phyloP scores from a whole-genome alignment of 1,284 basidiomycete genomes.

The Tylopilus orsonianus region DNA sequence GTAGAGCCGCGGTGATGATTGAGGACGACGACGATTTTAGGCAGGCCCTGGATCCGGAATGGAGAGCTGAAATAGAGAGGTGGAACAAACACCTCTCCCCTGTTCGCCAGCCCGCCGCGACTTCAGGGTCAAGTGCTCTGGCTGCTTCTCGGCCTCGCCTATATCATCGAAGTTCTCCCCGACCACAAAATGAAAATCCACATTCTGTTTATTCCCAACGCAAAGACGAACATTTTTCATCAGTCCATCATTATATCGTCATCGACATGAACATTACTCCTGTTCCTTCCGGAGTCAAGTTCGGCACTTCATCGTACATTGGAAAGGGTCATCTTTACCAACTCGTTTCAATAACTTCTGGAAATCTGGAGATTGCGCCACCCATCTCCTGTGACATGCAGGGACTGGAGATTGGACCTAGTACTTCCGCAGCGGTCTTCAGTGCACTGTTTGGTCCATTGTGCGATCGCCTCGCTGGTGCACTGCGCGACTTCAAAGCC shows the following conservation, averaged over 20 bases:
- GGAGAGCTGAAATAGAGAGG: constrained; percentile 35
- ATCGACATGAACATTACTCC: constrained; percentile 50
- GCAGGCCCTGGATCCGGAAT: constrained; percentile 43
- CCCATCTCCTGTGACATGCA: constrained; percentile 35
- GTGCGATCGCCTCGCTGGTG: constrained; percentile 42
- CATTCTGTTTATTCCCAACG: constrained; percentile 19
- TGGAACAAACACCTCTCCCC: constrained; percentile 29
- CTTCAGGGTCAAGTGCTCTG: not conserved
- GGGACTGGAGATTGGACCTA: constrained; percentile 42
- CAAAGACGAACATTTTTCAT: constrained; percentile 4
- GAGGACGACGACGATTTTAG: constrained; percentile 45
- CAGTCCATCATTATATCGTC: constrained; percentile 29
- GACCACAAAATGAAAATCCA: constrained; percentile 12
- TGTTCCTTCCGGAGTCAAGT: constrained; percentile 51
- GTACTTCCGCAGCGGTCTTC: constrained; percentile 40
- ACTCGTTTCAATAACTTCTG: constrained; percentile 42
- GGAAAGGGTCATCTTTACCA: constrained; percentile 58
- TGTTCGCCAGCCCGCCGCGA: constrained; percentile 14
- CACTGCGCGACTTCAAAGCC: constrained; percentile 33
- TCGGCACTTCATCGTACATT: constrained; percentile 50
- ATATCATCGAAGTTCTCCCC: constrained; percentile 17
- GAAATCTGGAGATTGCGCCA: constrained; percentile 21
- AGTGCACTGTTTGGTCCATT: constrained; percentile 41
- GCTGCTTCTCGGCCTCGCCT: constrained; percentile 13
- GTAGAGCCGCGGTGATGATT: constrained; percentile 23